Conservation (phyloP, 2,329 filamentous ascomycete species). For the Tricladium varicosporioides region DNA sequence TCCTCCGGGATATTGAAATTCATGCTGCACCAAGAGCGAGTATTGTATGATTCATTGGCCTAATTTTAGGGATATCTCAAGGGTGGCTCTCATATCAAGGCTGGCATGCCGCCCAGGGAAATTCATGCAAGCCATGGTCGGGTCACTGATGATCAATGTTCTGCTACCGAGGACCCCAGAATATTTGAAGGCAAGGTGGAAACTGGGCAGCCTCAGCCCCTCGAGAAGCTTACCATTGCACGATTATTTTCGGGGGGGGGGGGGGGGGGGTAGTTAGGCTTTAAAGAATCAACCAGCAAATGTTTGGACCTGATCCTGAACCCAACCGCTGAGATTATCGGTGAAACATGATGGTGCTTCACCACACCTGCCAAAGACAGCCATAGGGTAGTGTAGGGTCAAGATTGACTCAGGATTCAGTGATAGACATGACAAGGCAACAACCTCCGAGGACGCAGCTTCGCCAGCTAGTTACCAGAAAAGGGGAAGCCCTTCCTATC, state of each 20-base stretch:
- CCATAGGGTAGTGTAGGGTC: neutral
- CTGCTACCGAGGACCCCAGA: neutral
- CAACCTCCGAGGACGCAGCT: neutral
- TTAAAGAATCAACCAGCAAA: neutral
- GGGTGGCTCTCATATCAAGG: neutral
- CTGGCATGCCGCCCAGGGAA: neutral
- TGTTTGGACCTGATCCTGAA: neutral
- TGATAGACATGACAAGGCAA: neutral
- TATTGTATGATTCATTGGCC: neutral
- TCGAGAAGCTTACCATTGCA: neutral
- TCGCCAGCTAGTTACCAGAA: neutral
- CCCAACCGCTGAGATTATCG: neutral
- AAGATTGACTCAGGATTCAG: neutral
- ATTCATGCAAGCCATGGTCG: neutral
- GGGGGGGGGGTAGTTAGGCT: neutral
- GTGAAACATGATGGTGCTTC: neutral
- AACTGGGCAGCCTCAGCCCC: neutral
- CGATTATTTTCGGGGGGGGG: neutral
- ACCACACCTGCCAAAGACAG: neutral
- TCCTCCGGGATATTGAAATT: neutral
- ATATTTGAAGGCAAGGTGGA: neutral
- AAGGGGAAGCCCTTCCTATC: neutral
- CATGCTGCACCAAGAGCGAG: neutral
- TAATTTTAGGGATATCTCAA: neutral
- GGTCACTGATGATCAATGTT: neutral